Evolutionary conservation across 176 grass and related monocot genomes (phyloP), one percentile per base, ranked within the genome.

Genomic region (Dendrocalamus sinicus): DNA sequence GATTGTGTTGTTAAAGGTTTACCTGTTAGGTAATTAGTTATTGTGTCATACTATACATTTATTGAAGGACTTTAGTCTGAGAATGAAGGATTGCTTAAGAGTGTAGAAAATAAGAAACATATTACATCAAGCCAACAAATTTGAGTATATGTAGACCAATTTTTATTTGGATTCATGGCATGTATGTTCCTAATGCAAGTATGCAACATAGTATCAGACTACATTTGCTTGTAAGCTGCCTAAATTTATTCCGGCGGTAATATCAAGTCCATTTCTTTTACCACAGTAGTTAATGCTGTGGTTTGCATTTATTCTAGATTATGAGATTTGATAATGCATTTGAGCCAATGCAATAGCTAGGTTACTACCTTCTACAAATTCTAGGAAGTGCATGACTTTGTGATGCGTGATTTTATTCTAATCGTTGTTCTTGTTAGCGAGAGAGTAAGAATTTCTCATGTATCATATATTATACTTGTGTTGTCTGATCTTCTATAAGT

Each of bases 111-210:
- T 13, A 73, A 15, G 75, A 40, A 54, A 45, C 67, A 30, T 14
- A 45, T 72, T 20, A 45, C 39, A 82, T 22, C n/a, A 32, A 72
- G 4, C 40, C 67, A 59, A 44, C 67, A 12, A 30, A 37, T 75
- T 75, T 54, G 20, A 12, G 19, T 53, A 41, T 12, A 37, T 64
- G 17, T 66, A 26, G 46, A 37, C 13, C 12, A 11, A 3, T 65
- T 47, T 79, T 74, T 44, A 57, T 72, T 73, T 23, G 69, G 16
- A 14, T 11, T n/a, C 43, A 24, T 65, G 20, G 4, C 12, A 76
- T 76, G 12, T 47, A 47, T 82, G 41, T 82, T 75, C 81, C 28
- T 50, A 83, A n/a, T n/a, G n/a, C n/a, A n/a, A n/a, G n/a, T n/a
- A 61, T 6, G 0, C n/a, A 53, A 7, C 65, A 28, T 51, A 14